Evolutionary conservation across 306 rosid species (phyloP).

Genomic region (Castanea crenata): DNA sequence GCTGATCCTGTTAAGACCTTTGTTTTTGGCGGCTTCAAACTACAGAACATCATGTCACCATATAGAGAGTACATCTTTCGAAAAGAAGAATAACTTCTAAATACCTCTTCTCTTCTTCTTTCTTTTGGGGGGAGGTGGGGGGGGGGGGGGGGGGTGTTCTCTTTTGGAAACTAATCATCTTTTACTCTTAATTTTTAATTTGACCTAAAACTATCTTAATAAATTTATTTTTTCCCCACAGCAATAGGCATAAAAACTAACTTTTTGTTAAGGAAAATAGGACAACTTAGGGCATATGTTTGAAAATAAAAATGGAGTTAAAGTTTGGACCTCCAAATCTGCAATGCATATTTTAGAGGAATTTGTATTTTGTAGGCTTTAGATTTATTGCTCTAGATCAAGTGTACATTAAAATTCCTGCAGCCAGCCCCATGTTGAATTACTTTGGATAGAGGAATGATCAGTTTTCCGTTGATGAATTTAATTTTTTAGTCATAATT

Average conservation of each 20-base stretch:
- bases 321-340: neutral
- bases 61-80: neutral
- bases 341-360: neutral
- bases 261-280: too few species aligned
- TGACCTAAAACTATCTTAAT: too few species aligned
- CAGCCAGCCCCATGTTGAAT: neutral
- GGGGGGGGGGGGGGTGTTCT: neutral
- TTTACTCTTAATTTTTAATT: neutral
- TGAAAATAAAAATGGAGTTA: neutral
- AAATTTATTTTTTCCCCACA: too few species aligned
- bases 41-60: neutral
- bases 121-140: too few species aligned
- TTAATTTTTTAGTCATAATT: neutral
- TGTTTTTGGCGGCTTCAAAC: constrained; percentile 7
- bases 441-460: neutral
- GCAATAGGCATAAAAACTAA: too few species aligned
- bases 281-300: neutral
- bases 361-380: neutral
- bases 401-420: neutral
- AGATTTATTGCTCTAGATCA: neutral
- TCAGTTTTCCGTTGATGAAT: neutral
- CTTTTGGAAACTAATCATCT: neutral
- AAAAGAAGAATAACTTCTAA: constrained; percentile 16
- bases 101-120: neutral
- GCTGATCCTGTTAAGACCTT: neutral